phyloP scores from a whole-genome alignment of 1,284 basidiomycete genomes.

The Amylostereum chailletii region DNA sequence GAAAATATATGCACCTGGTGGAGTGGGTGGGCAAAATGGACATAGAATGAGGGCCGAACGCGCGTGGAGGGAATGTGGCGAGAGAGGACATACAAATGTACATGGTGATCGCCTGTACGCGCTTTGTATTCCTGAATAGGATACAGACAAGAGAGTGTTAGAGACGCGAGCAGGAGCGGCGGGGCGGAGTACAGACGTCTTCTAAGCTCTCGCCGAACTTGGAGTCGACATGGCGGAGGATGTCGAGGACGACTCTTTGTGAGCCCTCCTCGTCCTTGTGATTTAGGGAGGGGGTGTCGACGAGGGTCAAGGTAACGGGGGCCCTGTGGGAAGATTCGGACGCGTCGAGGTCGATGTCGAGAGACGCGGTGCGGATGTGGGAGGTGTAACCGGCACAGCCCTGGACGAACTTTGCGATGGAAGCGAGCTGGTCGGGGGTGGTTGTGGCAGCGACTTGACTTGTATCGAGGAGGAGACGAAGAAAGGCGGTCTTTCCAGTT shows the following conservation, averaged over 20 bases:
- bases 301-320: slow-evolving; percentile 54
- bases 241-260: slow-evolving; percentile 53
- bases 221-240: slow-evolving; percentile 55
- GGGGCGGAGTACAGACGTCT: slow-evolving; percentile 44
- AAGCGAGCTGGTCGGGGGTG: slow-evolving; percentile 60
- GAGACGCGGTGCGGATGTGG: slow-evolving; percentile 53
- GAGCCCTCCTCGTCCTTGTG: slow-evolving; percentile 49
- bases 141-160: slow-evolving; percentile 4
- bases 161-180: slow-evolving; percentile 13
- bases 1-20: slow-evolving; percentile 68
- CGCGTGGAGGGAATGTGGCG: slow-evolving; percentile 8
- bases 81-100: slow-evolving; percentile 61
- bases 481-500: slow-evolving; percentile 76
- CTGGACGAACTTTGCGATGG: slow-evolving; percentile 71
- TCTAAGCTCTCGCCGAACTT: slow-evolving; percentile 60
- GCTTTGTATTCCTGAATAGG: slow-evolving; percentile 51
- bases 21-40: slow-evolving; percentile 14
- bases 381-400: slow-evolving; percentile 59
- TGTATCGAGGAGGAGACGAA: slow-evolving; percentile 71
- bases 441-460: slow-evolving; percentile 48
- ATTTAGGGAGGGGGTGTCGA: slow-evolving; percentile 74
- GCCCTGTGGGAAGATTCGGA: slow-evolving; percentile 33
- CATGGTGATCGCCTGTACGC: slow-evolving; percentile 60
- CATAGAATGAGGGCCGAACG: slow-evolving; percentile 4
- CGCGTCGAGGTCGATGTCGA: slow-evolving; percentile 55